Evolutionary conservation across 1,139 yeast species (phyloP).

Genomic region (Debaryomyces sp.): DNA sequence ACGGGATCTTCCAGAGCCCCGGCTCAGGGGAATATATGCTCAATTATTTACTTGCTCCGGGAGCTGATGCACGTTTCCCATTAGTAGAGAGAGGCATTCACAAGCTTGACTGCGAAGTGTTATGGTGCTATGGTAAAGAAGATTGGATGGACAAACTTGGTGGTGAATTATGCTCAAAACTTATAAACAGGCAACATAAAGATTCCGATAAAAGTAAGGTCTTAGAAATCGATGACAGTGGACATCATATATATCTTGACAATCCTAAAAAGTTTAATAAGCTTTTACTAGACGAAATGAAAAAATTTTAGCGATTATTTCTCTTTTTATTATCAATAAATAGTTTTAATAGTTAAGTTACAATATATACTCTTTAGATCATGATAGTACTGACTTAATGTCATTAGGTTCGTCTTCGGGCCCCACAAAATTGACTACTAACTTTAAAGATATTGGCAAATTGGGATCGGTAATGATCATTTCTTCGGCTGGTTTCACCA

Average conservation of each 20-base stretch:
- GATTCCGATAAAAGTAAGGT: constrained; percentile 40
- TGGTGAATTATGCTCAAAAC: constrained; percentile 46
- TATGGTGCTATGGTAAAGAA: constrained; percentile 73
- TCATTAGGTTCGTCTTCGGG: constrained; percentile 19
- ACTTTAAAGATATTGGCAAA: constrained; percentile 48
- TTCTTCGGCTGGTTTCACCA: constrained; percentile 51
- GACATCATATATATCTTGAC: constrained; percentile 75
- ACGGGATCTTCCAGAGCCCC: constrained; percentile 67
- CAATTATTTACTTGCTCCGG: constrained; percentile 69
- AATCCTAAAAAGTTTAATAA: constrained; percentile 55
- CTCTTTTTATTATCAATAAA: background rate
- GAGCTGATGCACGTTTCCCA: constrained; percentile 72
- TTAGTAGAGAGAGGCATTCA: constrained; percentile 53
- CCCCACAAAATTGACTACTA: constrained; percentile 28
- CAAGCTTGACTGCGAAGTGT: constrained; percentile 50
- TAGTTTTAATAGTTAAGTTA: background rate
- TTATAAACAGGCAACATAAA: constrained; percentile 29
- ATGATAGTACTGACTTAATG: constrained; percentile 7
- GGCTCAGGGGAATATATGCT: constrained; percentile 82
- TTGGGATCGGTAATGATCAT: constrained; percentile 59
- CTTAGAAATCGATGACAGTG: constrained; percentile 53
- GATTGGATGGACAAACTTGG: constrained; percentile 79
- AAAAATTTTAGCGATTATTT: constrained; percentile 3
- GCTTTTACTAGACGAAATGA: constrained; percentile 41
- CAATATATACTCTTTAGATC: background rate